Evolutionary conservation across 1,139 yeast species (phyloP), one percentile per base, ranked within the genome.

Genomic region (Hansenula lynferdii): DNA sequence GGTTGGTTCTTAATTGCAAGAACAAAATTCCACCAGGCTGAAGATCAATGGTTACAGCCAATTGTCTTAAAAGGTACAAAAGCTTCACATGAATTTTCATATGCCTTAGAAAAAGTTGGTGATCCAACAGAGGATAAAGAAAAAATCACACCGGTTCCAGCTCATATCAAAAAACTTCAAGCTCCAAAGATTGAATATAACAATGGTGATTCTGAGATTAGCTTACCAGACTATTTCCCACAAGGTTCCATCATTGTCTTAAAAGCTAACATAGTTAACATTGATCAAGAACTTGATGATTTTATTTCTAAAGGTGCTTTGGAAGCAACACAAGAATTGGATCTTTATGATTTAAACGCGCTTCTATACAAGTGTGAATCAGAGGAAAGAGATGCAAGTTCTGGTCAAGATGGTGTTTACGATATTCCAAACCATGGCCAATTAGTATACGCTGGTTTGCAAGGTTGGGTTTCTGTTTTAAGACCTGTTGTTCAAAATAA

Each of bases 1-100:
- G 98, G 98, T 2, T 86, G 86, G 79, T 87, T 85, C 51, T 69
- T 92, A 53, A 75, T 92, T 56, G 95, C 97, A 0, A 75, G 97
- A 58, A 78, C 94, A 5, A 87, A 87, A 55, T 90, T 92, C 51
- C 49, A 58, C 33, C 58, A 61, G 4, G 56, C 58, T 16, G 66
- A 64, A 2, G 65, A 68, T 22, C 85, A 82, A 57, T 56, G 57
- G 34, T 63, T 87, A 40, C 67, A 75, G 5, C 90, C 92, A 3
- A 71, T 80, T 15, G 61, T 64, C 1, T 66, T 89, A 40, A 72
- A 74, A 29, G 95, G 95, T 2, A 80, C 90, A 0, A 69, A 64
- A 28, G 90, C 78, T 15, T 69, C 71, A 43, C 68, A 72, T 36
- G 74, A 78, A 42, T 77, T 84, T 58, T 74, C 86, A 4, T 79